These are phyloP conservation scores for Phytophthora fragariae DNA, from an alignment of 352 stramenopile species.

Conservation along the genomic window DNA sequence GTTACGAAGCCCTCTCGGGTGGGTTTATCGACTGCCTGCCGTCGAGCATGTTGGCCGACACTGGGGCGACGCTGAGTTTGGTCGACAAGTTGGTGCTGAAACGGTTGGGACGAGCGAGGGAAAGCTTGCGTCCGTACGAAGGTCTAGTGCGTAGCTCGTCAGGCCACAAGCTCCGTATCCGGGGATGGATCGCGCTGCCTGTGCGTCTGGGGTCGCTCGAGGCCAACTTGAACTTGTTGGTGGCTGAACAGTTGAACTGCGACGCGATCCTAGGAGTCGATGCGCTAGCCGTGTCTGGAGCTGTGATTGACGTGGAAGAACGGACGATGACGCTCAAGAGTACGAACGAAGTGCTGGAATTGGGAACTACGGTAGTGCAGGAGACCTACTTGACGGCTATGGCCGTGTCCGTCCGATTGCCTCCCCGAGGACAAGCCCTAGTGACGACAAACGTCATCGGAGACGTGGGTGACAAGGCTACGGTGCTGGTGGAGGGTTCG, in stretches of 20 bases:
- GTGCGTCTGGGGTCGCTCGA: neutral
- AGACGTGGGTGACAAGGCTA: neutral
- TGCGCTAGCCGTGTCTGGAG: neutral
- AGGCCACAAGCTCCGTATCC: neutral
- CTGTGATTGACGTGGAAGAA: neutral
- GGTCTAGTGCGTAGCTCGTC: neutral
- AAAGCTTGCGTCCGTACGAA: neutral
- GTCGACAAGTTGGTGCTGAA: neutral
- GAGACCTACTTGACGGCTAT: neutral
- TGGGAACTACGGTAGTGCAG: neutral
- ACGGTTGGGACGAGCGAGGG: neutral
- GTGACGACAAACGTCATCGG: neutral
- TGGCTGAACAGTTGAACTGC: neutral
- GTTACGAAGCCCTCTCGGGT: neutral
- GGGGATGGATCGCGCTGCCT: neutral
- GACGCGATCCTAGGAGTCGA: neutral
- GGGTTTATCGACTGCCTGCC: neutral
- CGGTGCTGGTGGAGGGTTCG: slow-evolving; percentile 4
- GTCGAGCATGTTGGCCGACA: neutral
- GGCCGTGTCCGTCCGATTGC: neutral
- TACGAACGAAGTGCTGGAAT: neutral
- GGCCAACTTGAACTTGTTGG: neutral
- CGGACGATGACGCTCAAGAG: slow-evolving; percentile 3
- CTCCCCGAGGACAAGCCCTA: neutral
- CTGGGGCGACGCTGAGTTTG: neutral